Evolutionary conservation across 306 rosid genomes (phyloP).

Genomic region (peach (Prunus persica)): DNA sequence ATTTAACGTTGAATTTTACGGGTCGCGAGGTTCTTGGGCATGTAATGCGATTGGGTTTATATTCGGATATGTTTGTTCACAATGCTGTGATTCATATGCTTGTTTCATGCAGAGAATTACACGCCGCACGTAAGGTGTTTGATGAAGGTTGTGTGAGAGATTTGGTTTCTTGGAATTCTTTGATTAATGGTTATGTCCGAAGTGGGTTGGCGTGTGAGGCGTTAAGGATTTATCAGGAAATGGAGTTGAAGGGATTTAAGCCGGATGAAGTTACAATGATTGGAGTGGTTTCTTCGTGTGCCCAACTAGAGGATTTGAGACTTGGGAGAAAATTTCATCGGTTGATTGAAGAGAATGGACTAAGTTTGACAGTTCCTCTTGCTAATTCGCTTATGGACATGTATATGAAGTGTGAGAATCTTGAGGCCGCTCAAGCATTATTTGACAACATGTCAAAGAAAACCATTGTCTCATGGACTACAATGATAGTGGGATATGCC

Average conservation of each 20-base stretch:
- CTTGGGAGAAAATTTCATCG: constrained; percentile 54
- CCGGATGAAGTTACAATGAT: constrained; percentile 81
- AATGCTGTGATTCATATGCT: constrained; percentile 61
- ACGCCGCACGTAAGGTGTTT: constrained; percentile 54
- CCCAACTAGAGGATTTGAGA: constrained; percentile 61
- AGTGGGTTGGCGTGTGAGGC: constrained; percentile 63
- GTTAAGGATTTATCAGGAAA: constrained; percentile 39
- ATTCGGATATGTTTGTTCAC: constrained; percentile 55
- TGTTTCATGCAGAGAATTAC: constrained; percentile 48
- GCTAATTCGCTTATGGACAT: constrained; percentile 72
- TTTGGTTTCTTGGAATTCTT: constrained; percentile 79
- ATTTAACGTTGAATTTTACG: constrained; percentile 28
- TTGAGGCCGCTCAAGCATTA: constrained; percentile 43
- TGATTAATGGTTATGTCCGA: constrained; percentile 67
- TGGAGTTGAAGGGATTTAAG: constrained; percentile 53
- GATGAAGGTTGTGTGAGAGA: constrained; percentile 62
- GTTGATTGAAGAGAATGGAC: constrained; percentile 33
- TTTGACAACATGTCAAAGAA: constrained; percentile 54
- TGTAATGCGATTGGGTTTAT: constrained; percentile 60
- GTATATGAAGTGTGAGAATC: constrained; percentile 69
- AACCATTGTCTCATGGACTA: constrained; percentile 76
- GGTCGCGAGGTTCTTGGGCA: constrained; percentile 62
- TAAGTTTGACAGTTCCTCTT: constrained; percentile 61
- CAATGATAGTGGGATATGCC: constrained; percentile 75
- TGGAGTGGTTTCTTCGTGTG: constrained; percentile 70